Percentiles rank a stretch among this genome's conserved stretches.
phyloP scores from a whole-genome alignment of 345 rosid genomes.

The Moringa oleifera region DNA sequence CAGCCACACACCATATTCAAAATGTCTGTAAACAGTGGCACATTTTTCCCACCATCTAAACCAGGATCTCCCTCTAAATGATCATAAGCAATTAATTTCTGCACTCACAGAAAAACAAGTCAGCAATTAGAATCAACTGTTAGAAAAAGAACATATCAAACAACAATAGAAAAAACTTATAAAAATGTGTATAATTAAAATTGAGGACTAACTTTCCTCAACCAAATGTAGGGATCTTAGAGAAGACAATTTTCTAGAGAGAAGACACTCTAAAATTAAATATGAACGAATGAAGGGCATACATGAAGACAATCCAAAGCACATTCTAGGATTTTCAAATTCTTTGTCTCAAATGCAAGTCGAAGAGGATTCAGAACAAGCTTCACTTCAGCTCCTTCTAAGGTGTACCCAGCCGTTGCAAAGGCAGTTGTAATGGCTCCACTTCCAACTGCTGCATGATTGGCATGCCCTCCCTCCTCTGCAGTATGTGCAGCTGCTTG shows the following conservation, averaged over 20 bases:
- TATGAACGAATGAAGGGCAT: conserved; percentile 22
- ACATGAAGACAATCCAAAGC: conserved; percentile 99
- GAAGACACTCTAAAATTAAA: not conserved
- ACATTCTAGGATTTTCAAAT: conserved; percentile 76
- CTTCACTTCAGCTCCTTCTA: conserved; percentile 77
- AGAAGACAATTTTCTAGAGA: not conserved
- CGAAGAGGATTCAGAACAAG: conserved; percentile 90
- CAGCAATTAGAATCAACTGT: conserved; percentile 14
- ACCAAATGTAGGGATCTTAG: conserved; percentile 3
- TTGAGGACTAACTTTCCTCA: not conserved
- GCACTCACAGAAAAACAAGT: conserved; percentile 24
- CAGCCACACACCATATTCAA: conserved; percentile 86
- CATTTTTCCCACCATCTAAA: conserved; percentile 80
- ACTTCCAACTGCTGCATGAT: conserved; percentile 28
- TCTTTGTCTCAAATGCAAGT: conserved; percentile 91
- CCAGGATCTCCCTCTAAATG: conserved; percentile 99
- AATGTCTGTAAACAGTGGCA: conserved; percentile 75
- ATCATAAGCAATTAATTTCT: conserved; percentile 97
- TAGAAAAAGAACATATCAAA: conserved; percentile 1
- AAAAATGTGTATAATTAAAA: not conserved
- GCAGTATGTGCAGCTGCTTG: conserved; percentile 24
- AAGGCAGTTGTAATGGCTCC: conserved; percentile 49
- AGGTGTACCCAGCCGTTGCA: conserved; percentile 77
- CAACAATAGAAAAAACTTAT: conserved; percentile 9
- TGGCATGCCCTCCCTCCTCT: conserved; percentile 34